Base-by-base conservation (phyloP, 805 yeast genomes). In the Crinitomyces ghanaensis region DNA sequence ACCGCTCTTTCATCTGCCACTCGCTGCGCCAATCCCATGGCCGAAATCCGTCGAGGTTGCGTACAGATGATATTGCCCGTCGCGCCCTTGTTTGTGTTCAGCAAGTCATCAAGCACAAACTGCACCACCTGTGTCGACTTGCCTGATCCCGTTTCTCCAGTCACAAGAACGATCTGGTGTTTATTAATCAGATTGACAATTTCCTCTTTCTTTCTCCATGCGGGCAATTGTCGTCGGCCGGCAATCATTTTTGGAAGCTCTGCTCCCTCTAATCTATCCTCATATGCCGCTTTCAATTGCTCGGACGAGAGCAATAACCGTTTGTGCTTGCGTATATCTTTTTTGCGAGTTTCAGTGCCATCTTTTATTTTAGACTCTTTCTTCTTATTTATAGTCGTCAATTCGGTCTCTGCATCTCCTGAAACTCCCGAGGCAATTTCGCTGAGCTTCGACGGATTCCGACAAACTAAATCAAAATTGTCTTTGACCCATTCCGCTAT, bases 81-180 rank as follows among this genome's bases (percentile, higher is more conserved):
- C 7, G 54, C 51, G 0, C 68, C 68, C 8, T 56, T 50, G 0
- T 57, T 29, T 31, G 70, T 64, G 12, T 31, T 36, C 1, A 56
- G 49, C 38, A 82, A 48, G 25, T 74, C 64, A 51, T 88, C 97
- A 12, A 88, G 57, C 14, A 88, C 62, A 44, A 85, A 88, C 53
- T 88, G 98, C 4, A 84, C 95, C 4, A 83, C 73, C 52, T 88
- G 98, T 0, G 98, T 88, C 1, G 95, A 83, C 50, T 88, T 88
- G 45, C 97, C 97, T 1, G 96, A 86, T 46, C 97, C 97, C 0
- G 97, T 88, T 53, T 91, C 98, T 53, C 97, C 98, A 2, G 97
- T 88, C 23, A 88, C 69, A 21, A 88, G 58, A 6, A 81, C 74
- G 4, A 84, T 79, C 41, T 72, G 72, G 49, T 80, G 70, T 0